phyloP scores from a whole-genome alignment of 2,329 filamentous ascomycete species.

The Penicillium sp. region DNA sequence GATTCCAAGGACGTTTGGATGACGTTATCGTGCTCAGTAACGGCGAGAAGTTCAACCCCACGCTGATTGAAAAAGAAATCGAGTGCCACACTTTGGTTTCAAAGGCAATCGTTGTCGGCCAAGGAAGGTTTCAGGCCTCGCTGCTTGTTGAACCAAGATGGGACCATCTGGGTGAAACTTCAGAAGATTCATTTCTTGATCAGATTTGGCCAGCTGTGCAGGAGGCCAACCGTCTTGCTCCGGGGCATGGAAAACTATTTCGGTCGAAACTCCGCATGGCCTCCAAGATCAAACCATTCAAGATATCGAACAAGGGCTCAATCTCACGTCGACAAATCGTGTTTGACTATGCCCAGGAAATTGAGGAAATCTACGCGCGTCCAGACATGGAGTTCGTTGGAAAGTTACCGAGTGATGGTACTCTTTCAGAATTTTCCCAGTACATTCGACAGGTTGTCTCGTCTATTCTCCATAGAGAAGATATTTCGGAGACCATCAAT shows the following conservation, averaged over 20 bases:
- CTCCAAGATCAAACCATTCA: slow-evolving; percentile 46
- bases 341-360: slow-evolving; percentile 14
- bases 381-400: too few species aligned
- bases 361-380: slow-evolving; percentile 10
- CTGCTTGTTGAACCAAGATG: slow-evolving; percentile 42
- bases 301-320: slow-evolving; percentile 49
- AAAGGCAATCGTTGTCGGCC: slow-evolving; percentile 37
- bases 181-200: slow-evolving; percentile 34
- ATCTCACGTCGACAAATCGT: slow-evolving; percentile 10
- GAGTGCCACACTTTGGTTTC: slow-evolving; percentile 34
- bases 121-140: slow-evolving; percentile 37
- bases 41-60: slow-evolving; percentile 50
- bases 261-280: slow-evolving; percentile 47
- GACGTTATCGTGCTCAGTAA: slow-evolving; percentile 49
- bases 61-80: slow-evolving; percentile 41
- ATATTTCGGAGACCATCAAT: too few species aligned
- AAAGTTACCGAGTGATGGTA: too few species aligned
- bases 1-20: slow-evolving; percentile 42
- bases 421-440: background rate
- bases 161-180: slow-evolving; percentile 3
- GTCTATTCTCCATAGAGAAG: too few species aligned
- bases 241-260: slow-evolving; percentile 47
- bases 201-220: slow-evolving; percentile 50
- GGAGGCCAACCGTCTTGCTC: slow-evolving; percentile 44
- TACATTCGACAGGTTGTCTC: background rate